phyloP scores from a whole-genome alignment of 2,329 filamentous ascomycete genomes.

The Botrytis squamosa region DNA sequence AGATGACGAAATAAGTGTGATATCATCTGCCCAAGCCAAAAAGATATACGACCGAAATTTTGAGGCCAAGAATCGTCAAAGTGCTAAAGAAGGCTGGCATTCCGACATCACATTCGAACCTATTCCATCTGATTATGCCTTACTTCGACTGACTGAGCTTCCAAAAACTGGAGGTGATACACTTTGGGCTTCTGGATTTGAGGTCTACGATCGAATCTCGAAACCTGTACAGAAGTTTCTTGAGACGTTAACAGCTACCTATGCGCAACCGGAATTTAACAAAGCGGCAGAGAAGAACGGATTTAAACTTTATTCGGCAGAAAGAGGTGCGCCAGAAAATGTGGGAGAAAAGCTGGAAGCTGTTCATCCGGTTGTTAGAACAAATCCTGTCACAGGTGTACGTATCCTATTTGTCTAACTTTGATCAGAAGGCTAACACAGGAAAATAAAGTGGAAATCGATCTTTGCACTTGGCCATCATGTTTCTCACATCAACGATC shows the following conservation, averaged over 20 bases:
- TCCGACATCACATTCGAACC: constrained; percentile 66
- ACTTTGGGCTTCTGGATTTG: constrained; percentile 66
- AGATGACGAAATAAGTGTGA: constrained; percentile 63
- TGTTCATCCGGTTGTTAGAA: constrained; percentile 54
- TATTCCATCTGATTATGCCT: constrained; percentile 61
- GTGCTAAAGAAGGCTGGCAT: constrained; percentile 53
- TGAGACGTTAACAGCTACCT: constrained; percentile 56
- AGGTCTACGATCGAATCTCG: constrained; percentile 64
- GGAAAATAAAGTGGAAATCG: constrained; percentile 46
- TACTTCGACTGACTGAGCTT: constrained; percentile 38
- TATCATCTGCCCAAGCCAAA: constrained; percentile 56
- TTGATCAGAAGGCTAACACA: background rate
- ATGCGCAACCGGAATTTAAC: constrained; percentile 50
- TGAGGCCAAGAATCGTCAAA: constrained; percentile 47
- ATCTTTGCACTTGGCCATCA: constrained; percentile 54
- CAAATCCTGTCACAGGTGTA: constrained; percentile 54
- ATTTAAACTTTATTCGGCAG: constrained; percentile 47
- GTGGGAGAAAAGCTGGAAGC: constrained; percentile 49
- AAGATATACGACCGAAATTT: constrained; percentile 48
- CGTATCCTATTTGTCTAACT: background rate
- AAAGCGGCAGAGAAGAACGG: constrained; percentile 47
- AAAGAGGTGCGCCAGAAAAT: constrained; percentile 51
- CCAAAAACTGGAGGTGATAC: constrained; percentile 47
- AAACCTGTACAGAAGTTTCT: constrained; percentile 56
- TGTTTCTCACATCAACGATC: constrained; percentile 50